These are phyloP conservation scores for Chlorella variabilis DNA, from an alignment of 163 green algal species.

Conservation along the genomic window DNA sequence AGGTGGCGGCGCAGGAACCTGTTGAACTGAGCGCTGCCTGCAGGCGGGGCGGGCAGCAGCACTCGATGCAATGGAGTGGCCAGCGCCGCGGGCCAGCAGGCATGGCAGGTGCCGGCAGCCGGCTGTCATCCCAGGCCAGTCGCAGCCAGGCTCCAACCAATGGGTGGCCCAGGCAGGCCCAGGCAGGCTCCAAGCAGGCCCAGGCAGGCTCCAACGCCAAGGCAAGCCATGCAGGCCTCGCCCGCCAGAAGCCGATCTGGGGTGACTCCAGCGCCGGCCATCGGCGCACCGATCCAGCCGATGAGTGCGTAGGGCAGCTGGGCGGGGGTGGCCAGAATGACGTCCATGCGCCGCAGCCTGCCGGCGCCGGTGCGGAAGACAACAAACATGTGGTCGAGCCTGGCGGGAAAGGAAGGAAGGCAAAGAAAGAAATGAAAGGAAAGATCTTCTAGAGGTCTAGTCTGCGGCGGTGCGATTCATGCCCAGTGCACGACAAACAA, in stretches of 20 bases:
- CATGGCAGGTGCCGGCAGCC: not conserved
- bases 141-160: too few species aligned
- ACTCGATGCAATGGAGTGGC: not conserved
- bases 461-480: not conserved
- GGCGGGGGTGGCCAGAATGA: conserved; percentile 35
- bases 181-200: too few species aligned
- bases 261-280: too few species aligned
- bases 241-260: too few species aligned
- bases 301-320: conserved; percentile 43
- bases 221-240: too few species aligned
- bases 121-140: too few species aligned
- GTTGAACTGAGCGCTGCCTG: conserved; percentile 34
- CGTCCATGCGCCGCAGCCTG: conserved; percentile 43
- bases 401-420: conserved; percentile 31
- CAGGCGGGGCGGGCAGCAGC: too few species aligned
- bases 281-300: conserved; percentile 45
- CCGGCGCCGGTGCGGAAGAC: conserved; percentile 33
- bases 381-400: conserved; percentile 52
- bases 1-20: conserved; percentile 44
- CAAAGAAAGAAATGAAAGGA: not conserved
- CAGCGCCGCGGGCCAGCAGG: not conserved
- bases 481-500: too few species aligned
- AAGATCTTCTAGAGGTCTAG: not conserved
- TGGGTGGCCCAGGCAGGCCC: too few species aligned
- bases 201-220: too few species aligned